phyloP scores from a whole-genome alignment of 106 monocot species.

The Vanilla planifolia region DNA sequence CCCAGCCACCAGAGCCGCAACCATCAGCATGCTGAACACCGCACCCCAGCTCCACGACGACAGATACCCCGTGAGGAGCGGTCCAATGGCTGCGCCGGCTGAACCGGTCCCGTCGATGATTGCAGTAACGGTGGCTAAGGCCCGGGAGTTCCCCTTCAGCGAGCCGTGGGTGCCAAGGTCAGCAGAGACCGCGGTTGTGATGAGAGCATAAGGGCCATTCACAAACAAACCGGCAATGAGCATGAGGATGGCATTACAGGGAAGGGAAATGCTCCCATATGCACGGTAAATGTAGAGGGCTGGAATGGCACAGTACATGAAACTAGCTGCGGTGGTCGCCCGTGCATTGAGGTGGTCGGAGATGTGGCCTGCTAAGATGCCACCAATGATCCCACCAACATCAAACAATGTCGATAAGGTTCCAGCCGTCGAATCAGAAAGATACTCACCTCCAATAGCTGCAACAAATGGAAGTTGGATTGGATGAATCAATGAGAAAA shows the following conservation, averaged over 20 bases:
- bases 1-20: conserved; percentile 49
- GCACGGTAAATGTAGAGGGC: conserved; percentile 58
- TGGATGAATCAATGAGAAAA: too few species aligned
- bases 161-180: conserved; percentile 74
- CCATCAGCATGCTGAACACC: conserved; percentile 71
- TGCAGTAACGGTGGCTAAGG: conserved; percentile 67
- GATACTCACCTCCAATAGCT: conserved; percentile 51
- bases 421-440: conserved; percentile 52
- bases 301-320: conserved; percentile 72
- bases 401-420: conserved; percentile 63
- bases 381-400: conserved; percentile 65
- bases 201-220: conserved; percentile 77
- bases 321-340: conserved; percentile 62
- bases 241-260: conserved; percentile 51
- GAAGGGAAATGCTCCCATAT: conserved; percentile 54
- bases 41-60: conserved; percentile 52
- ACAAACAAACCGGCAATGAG: conserved; percentile 62
- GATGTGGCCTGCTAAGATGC: conserved; percentile 72
- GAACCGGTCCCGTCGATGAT: conserved; percentile 81
- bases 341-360: conserved; percentile 65
- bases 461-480: conserved; percentile 6
- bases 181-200: conserved; percentile 75
- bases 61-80: conserved; percentile 64
- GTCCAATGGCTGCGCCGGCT: conserved; percentile 63
- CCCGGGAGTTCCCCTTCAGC: conserved; percentile 48